Evolutionary conservation across 306 rosid genomes (phyloP).

Genomic region (Betula pendula): DNA sequence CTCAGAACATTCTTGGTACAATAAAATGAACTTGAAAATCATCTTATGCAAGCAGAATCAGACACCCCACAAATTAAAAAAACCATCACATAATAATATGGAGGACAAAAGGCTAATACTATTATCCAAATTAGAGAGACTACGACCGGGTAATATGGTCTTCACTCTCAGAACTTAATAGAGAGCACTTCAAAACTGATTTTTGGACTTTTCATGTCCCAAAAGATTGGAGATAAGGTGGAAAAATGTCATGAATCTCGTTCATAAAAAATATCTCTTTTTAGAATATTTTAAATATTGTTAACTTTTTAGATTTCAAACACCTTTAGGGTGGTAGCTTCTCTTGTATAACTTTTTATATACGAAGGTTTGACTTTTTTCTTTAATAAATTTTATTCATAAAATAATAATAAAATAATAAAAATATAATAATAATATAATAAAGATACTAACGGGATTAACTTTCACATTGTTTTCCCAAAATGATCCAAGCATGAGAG

Average conservation of each 20-base stretch:
- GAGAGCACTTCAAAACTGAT: constrained; percentile 28
- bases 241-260: constrained; percentile 2
- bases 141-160: background rate
- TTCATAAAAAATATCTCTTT: background rate
- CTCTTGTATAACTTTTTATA: too few species aligned
- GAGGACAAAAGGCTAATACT: background rate
- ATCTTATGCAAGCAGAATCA: constrained; percentile 22
- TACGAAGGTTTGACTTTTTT: too few species aligned
- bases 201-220: background rate
- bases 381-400: too few species aligned
- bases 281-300: too few species aligned
- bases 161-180: background rate
- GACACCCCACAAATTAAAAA: constrained; percentile 16
- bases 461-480: background rate
- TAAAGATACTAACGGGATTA: background rate
- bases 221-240: constrained; percentile 9
- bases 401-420: background rate
- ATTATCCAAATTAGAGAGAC: background rate
- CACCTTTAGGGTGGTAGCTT: too few species aligned
- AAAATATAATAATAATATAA: background rate
- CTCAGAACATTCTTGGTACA: constrained; percentile 11
- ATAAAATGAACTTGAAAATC: constrained; percentile 19
- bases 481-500: background rate
- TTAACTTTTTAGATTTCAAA: too few species aligned
- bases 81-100: constrained; percentile 22